A percentile compares a stretch with the other conserved stretches of the same genome.
Evolutionary conservation across 495 filamentous ascomycete genomes (phyloP).

Genomic region (Massariosphaeria phaeospora): DNA sequence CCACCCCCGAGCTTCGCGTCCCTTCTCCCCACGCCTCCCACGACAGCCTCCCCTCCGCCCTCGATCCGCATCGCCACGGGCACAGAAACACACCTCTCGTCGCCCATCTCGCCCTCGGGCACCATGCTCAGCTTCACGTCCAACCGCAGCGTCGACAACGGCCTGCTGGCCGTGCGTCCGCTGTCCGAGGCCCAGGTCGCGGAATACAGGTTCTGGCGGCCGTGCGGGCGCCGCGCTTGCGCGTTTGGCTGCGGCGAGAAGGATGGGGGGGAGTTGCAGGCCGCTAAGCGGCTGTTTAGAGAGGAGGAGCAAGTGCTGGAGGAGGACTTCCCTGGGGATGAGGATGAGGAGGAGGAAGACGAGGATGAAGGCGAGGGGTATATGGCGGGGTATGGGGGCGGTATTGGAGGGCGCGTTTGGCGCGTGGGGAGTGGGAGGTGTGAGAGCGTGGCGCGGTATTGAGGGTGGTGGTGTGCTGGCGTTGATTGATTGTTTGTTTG

Average conservation of each 20-base stretch:
- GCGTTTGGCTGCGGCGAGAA: constrained; percentile 23
- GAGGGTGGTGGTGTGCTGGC: too few species aligned
- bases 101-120: constrained; percentile 8
- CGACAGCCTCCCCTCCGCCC: background rate
- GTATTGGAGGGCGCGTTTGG: background rate
- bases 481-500: too few species aligned
- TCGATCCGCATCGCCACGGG: constrained; percentile 8
- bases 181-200: constrained; percentile 26
- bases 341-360: background rate
- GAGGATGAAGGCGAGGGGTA: background rate
- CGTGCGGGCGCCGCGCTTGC: constrained; percentile 25
- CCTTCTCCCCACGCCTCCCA: background rate
- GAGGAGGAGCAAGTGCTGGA: constrained; percentile 8
- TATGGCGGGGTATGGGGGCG: background rate
- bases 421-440: too few species aligned
- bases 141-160: constrained; percentile 7
- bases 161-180: constrained; percentile 21
- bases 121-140: constrained; percentile 21
- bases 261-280: constrained; percentile 14
- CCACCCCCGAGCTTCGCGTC: background rate
- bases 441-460: too few species aligned
- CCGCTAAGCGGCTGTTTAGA: constrained; percentile 20
- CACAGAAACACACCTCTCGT: background rate
- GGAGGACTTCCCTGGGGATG: background rate
- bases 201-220: constrained; percentile 31